These are phyloP conservation scores for Camelina laxa DNA, from an alignment of 345 rosid species.

Conservation along the genomic window DNA sequence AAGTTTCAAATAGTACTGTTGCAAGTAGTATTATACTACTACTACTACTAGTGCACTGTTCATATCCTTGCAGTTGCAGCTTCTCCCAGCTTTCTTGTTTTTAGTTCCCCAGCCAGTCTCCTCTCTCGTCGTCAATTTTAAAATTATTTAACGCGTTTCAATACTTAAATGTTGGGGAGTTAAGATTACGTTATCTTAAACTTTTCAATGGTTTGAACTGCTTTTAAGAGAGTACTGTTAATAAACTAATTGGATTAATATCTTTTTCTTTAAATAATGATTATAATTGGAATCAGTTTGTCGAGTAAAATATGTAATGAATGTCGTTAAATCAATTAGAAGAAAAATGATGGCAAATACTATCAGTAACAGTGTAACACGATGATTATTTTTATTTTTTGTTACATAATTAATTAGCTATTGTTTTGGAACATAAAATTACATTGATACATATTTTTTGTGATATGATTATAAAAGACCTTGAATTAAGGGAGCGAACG, in stretches of 20 bases:
- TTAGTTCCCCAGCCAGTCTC: conserved; percentile 24
- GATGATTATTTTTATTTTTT: background rate
- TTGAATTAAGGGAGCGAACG: conserved; percentile 47
- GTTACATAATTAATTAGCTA: conserved; percentile 1
- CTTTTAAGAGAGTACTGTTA: background rate
- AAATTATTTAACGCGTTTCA: background rate
- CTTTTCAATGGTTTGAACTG: conserved; percentile 11
- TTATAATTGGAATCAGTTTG: background rate
- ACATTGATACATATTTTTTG: background rate
- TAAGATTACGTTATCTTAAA: conserved; percentile 24
- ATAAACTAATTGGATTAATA: background rate
- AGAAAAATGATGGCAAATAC: background rate
- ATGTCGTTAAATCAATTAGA: background rate
- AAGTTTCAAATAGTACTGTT: conserved; percentile 11
- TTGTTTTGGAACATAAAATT: background rate
- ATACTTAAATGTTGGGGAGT: conserved; percentile 21
- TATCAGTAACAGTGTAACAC: background rate
- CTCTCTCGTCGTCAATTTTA: background rate
- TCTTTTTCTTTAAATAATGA: background rate
- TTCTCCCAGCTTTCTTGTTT: conserved; percentile 38
- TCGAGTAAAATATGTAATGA: background rate
- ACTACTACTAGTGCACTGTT: background rate
- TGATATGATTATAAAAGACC: conserved; percentile 23
- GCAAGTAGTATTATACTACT: no score
- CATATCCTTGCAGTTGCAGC: conserved; percentile 17